phyloP scores from a whole-genome alignment of 805 yeast genomes.

The Starmerella etchellsii region DNA sequence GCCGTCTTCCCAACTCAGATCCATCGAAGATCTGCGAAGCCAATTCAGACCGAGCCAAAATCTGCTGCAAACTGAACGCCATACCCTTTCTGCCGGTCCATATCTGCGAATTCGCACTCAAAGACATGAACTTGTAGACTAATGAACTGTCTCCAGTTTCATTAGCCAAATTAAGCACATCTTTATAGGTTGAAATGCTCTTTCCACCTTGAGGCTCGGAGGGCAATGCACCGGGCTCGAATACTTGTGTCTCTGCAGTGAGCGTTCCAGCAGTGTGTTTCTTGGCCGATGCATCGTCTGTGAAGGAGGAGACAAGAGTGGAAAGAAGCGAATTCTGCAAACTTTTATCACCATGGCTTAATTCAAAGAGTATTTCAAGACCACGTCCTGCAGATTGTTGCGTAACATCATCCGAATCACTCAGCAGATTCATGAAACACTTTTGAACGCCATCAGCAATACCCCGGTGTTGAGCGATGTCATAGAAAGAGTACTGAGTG shows the following conservation, averaged over 20 bases:
- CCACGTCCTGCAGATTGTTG: conserved; percentile 92
- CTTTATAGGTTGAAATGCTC: conserved; percentile 71
- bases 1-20: conserved; percentile 38
- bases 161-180: conserved; percentile 72
- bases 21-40: conserved; percentile 42
- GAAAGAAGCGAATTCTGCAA: conserved; percentile 50
- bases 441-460: conserved; percentile 41
- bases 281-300: conserved; percentile 42
- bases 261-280: conserved; percentile 51
- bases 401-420: conserved; percentile 72
- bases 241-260: conserved; percentile 66
- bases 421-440: conserved; percentile 63
- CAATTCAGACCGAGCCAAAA: conserved; percentile 64
- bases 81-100: conserved; percentile 92
- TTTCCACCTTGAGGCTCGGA: conserved; percentile 50
- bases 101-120: conserved; percentile 72
- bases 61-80: conserved; percentile 83
- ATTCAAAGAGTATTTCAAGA: conserved; percentile 63
- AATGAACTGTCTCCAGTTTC: conserved; percentile 93
- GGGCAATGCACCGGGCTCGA: conserved; percentile 67
- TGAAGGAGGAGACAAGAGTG: conserved; percentile 61
- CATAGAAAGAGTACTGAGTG: conserved; percentile 56
- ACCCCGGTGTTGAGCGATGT: conserved; percentile 35
- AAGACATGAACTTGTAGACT: conserved; percentile 86
- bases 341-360: conserved; percentile 53